Evolutionary conservation across 2,329 filamentous ascomycete genomes (phyloP), one percentile per base, ranked within the genome.

Genomic region (Aspergillus neoniger): DNA sequence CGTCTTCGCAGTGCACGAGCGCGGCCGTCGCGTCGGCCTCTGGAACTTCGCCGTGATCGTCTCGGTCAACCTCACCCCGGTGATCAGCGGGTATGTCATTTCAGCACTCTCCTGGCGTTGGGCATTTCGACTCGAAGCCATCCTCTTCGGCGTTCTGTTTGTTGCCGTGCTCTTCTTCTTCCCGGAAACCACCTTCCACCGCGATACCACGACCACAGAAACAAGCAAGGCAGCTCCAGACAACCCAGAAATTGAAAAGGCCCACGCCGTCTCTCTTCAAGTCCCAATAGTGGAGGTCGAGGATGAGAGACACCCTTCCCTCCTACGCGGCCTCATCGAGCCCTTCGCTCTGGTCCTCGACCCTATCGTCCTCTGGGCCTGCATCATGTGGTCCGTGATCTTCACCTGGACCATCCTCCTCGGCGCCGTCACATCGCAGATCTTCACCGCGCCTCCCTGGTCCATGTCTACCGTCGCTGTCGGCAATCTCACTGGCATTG

Each of bases 31-130:
- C 10, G 54, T 57, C 6, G 39, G 53, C 9, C 50, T 53, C 30
- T 56, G 41, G 53, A 56, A 56, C 21, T 56, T 56, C 28, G 53
- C 53, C 15, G 39, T 48, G 12, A 56, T 56, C 23, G 38, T 44
- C 38, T 56, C 39, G 3, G 53, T 56, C n/a, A 56, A 56, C 38
- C 8, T 56, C 14, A 48, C 53, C 9, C 53, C 53, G 15, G 38
- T 56, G 23, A 47, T 56, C 8, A 48, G 53, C 21, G 41, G 53
- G 7, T 56, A 56, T 56, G 38, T 56, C 38, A 47, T 56, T 19
- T 19, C 41, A 12, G 23, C 12, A 9, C 21, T 50, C 4, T 50
- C 47, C 14, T 50, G 47, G 47, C 47, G 47, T 8, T 50, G 47
- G 23, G 8, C 10, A 4, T 50, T 50, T 28, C 28, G 47, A 23